A percentile compares a stretch with the other conserved stretches of the same genome.
Conservation (phyloP, 257 asterid species). For the Solanum clarkiae region DNA sequence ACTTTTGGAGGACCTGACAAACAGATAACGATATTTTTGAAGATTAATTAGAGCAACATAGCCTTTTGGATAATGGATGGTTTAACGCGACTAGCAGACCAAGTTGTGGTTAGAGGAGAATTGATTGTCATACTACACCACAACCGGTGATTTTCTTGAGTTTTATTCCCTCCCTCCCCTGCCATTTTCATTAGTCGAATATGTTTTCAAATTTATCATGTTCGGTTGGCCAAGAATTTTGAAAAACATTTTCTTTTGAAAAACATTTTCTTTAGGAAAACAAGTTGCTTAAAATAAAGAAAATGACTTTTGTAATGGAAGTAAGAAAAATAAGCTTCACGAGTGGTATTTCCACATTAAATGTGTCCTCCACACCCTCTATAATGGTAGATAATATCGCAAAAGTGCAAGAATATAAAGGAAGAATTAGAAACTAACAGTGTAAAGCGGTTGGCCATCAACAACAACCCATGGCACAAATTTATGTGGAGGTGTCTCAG, state of each 20-base stretch:
- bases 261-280: no score
- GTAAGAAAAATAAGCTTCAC: no score
- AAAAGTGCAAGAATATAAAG: background rate
- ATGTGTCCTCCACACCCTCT: no score
- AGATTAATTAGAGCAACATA: background rate
- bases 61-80: background rate
- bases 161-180: background rate
- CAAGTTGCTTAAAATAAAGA: no score
- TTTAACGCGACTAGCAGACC: background rate
- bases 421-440: slow-evolving; percentile 35
- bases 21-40: background rate
- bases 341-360: no score
- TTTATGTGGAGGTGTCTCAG: slow-evolving; percentile 73
- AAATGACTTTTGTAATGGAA: no score
- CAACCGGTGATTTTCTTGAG: background rate
- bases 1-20: background rate
- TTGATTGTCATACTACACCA: background rate
- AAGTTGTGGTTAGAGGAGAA: background rate
- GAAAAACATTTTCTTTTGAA: no score
- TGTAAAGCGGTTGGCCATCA: slow-evolving; percentile 76
- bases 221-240: no score
- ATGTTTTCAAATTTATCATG: no score
- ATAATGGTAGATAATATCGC: no score
- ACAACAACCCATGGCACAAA: slow-evolving; percentile 92
- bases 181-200: background rate